Evolutionary conservation across 1,284 basidiomycete species (phyloP).

Genomic region (Microbotryum silenes-acaulis): DNA sequence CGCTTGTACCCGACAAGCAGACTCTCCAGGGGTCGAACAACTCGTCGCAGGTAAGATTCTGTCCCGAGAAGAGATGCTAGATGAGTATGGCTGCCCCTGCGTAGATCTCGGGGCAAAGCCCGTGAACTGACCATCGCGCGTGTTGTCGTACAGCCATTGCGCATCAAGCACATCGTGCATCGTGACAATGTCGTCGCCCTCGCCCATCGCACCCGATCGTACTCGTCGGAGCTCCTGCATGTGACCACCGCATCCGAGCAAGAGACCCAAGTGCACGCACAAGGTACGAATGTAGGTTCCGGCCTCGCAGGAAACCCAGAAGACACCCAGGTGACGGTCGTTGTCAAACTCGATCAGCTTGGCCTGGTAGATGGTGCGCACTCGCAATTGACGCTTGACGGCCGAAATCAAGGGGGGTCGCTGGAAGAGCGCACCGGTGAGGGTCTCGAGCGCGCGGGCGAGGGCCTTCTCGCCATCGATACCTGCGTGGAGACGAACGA

Average conservation of each 20-base stretch:
- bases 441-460: slow-evolving; percentile 86
- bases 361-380: slow-evolving; percentile 95
- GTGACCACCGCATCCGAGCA: slow-evolving; percentile 95
- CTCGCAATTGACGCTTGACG: slow-evolving; percentile 95
- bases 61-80: slow-evolving; percentile 7
- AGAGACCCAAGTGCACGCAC: slow-evolving; percentile 90
- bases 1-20: slow-evolving; percentile 95
- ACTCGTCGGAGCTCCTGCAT: slow-evolving; percentile 99
- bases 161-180: slow-evolving; percentile 99
- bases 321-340: slow-evolving; percentile 91
- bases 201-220: slow-evolving; percentile 88
- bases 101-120: not conserved
- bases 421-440: slow-evolving; percentile 98
- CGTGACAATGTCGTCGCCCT: slow-evolving; percentile 97
- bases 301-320: slow-evolving; percentile 98
- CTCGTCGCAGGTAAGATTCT: slow-evolving; percentile 95
- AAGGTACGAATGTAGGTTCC: slow-evolving; percentile 98
- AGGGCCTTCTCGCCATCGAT: slow-evolving; percentile 76
- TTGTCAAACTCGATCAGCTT: slow-evolving; percentile 97
- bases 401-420: slow-evolving; percentile 97
- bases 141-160: slow-evolving; percentile 98
- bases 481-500: slow-evolving; percentile 80
- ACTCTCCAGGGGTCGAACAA: slow-evolving; percentile 89
- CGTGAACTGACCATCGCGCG: slow-evolving; percentile 70
- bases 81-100: not conserved